phyloP scores from a whole-genome alignment of 202 grass and related monocot species.

The Carex sylvatica region DNA sequence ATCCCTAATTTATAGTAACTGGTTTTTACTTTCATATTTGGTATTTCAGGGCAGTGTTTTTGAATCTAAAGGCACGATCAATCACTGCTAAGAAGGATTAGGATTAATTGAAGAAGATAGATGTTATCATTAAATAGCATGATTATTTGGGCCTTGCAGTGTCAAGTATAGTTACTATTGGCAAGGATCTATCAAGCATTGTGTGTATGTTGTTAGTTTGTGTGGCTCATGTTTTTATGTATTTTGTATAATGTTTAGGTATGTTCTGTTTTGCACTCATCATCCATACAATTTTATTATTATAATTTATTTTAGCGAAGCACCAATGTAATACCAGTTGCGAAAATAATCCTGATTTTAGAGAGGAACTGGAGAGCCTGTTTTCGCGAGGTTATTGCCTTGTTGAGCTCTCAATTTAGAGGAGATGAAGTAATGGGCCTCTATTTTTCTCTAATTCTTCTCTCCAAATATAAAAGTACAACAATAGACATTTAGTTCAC shows the following conservation, averaged over 20 bases:
- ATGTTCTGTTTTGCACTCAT: not conserved
- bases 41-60: conserved; percentile 61
- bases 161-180: not conserved
- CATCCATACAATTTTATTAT: not conserved
- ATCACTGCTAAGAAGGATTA: conserved; percentile 59
- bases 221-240: not conserved
- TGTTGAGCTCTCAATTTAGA: too few species aligned
- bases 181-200: not conserved
- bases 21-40: conserved; percentile 23
- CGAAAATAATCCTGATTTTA: not conserved
- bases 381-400: too few species aligned
- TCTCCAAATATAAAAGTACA: too few species aligned
- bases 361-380: too few species aligned
- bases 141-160: not conserved
- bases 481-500: too few species aligned
- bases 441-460: too few species aligned
- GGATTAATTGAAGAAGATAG: conserved; percentile 17
- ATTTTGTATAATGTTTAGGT: not conserved
- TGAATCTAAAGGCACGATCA: conserved; percentile 80
- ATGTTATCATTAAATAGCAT: not conserved
- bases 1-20: not conserved
- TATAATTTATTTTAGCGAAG: not conserved
- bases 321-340: not conserved
- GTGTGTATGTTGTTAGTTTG: not conserved
- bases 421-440: too few species aligned